Base-by-base conservation (phyloP, 768 basidiomycete genomes). In the Tricholoma sp. region DNA sequence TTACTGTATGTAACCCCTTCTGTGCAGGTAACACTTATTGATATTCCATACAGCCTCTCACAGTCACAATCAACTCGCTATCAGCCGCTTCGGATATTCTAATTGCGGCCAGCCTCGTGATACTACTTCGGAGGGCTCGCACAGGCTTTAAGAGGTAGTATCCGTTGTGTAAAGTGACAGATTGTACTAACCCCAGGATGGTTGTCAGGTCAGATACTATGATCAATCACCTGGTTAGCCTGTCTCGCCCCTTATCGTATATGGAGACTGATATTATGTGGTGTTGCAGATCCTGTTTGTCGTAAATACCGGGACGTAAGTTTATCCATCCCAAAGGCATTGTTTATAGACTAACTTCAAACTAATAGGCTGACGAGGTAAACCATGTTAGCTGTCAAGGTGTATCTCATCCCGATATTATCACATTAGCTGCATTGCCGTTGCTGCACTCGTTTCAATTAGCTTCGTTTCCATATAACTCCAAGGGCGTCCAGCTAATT, bases 1-100 rank as follows among this genome's bases (percentile, higher is more conserved):
- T 78, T 24, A 71, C 71, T 50, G 78, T 78, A 46, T 27, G 71
- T 62, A 18, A 39, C 18, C 37, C 56, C 51, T 52, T 54, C 12
- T 14, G 47, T 16, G 5, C n/a, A 43, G 8, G 37, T 39, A 39
- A 39, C 37, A 6, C 14, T n/a, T 16, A 39, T 39, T n/a, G n/a
- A 12, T 18, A n/a, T 39, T 18, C 6, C 8, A 16, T 16, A 46
- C 32, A 80, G 78, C 72, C 73, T 3, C 66, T 83, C 35, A 78
- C 81, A 0, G 78, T 78, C 50, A 68, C 79, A 1, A 76, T 84
- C 60, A 83, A 83, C 59, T 79, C 73, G 0, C 65, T 79, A 76
- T 79, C 3, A 78, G 79, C 0, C 19, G 67, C 68, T 10, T 73
- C 74, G 1, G 83, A 85, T 49, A 63, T 81, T 11, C 57, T 79